Evolutionary conservation across 441 rosid species (phyloP), one percentile per base, ranked within the genome.

Genomic region (Bruguiera hainesii): DNA sequence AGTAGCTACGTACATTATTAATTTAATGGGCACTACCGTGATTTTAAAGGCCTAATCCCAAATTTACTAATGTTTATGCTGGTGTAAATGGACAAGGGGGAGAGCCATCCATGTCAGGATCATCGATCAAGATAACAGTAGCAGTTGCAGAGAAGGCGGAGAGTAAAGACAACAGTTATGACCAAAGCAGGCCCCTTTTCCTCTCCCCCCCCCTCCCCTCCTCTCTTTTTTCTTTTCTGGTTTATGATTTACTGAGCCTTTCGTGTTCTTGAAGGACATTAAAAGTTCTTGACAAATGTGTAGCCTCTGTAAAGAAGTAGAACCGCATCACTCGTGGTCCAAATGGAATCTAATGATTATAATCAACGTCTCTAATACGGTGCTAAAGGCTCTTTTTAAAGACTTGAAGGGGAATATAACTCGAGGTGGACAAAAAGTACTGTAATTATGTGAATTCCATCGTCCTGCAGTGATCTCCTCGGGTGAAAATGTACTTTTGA

Each of bases 251-350:
- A 39, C 52, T 33, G 56, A 20, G 23, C 72, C 67, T 68, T 76
- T 72, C 67, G 73, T 77, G 71, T 28, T 67, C 63, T 39, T 73
- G 67, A 68, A 69, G 73, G 69, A 61, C 71, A 71, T 30, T 31
- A 77, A 73, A 71, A 70, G 56, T 15, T 69, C 62, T 72, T 66
- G 73, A 37, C 63, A 60, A 73, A 13, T 56, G 77, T 60, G 71
- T 51, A 18, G 42, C 37, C 71, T 53, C 76, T 61, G 59, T 65
- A 64, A 67, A 6, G 52, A 50, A 19, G 46, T 37, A 37, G 15
- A 37, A 13, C 48, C 10, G 18, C 39, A n/a, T 31, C 62, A 21
- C 60, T 31, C 16, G 31, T 51, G 71, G 67, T 64, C 75, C 67
- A 66, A 65, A 42, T 65, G 64, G 25, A 42, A 64, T 60, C 61